These are phyloP conservation scores for Hemileccinum rubropunctum DNA, from an alignment of 768 basidiomycete genomes.

Conservation along the genomic window DNA sequence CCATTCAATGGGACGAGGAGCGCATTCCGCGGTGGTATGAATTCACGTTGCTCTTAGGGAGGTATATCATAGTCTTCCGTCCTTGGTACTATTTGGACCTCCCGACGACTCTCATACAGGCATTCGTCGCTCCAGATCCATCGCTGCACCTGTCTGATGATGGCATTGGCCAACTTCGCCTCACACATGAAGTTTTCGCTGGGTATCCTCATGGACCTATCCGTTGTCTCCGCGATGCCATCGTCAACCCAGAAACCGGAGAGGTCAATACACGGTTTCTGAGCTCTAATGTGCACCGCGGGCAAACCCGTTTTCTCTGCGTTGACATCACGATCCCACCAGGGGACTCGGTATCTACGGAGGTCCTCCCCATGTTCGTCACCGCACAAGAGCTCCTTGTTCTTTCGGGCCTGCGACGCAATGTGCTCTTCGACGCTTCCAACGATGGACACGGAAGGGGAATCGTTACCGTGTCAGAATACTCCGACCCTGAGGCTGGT, in stretches of 20 bases:
- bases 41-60: constrained; percentile 13
- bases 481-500: background rate
- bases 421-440: constrained; percentile 10
- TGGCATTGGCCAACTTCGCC: constrained; percentile 6
- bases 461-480: constrained; percentile 8
- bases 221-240: constrained; percentile 10
- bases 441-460: constrained; percentile 17
- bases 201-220: constrained; percentile 4
- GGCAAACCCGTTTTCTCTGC: constrained; percentile 9
- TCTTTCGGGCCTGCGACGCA: constrained; percentile 9
- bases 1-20: background rate
- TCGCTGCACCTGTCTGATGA: background rate
- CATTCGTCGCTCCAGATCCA: constrained; percentile 12
- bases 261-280: constrained; percentile 14
- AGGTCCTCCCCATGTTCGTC: constrained; percentile 14
- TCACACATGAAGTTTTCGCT: constrained; percentile 19
- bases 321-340: constrained; percentile 17
- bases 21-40: constrained; percentile 5
- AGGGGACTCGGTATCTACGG: background rate
- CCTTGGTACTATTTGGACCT: constrained; percentile 1
- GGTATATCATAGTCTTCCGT: constrained; percentile 15
- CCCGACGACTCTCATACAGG: constrained; percentile 17
- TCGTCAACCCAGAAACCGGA: constrained; percentile 13
- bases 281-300: background rate
- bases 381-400: constrained; percentile 11